A percentile compares a stretch with the other conserved stretches of the same genome.
Conservation (phyloP, 1,139 yeast genomes). For the Yamadazyma buinensis region DNA sequence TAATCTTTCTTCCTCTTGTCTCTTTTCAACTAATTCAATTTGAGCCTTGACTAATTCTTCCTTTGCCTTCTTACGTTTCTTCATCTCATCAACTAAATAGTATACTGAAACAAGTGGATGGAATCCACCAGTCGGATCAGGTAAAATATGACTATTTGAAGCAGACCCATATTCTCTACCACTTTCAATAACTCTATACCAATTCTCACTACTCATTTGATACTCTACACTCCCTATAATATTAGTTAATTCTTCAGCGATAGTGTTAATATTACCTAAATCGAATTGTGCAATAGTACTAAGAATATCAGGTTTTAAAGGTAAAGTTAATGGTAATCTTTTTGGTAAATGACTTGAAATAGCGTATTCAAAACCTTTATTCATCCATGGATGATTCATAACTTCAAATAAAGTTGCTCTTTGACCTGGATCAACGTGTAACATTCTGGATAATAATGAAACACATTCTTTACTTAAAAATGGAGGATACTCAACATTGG, state of each 20-base stretch:
- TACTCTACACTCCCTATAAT: conserved; percentile 69
- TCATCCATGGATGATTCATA: conserved; percentile 92
- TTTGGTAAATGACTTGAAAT: conserved; percentile 72
- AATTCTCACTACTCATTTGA: conserved; percentile 57
- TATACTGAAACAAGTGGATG: conserved; percentile 89
- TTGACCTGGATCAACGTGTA: conserved; percentile 80
- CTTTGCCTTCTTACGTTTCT: conserved; percentile 63
- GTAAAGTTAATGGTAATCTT: conserved; percentile 69
- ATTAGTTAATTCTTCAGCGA: conserved; percentile 53
- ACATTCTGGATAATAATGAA: conserved; percentile 81
- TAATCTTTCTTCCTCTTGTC: conserved; percentile 8
- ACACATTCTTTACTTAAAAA: conserved; percentile 79
- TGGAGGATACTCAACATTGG: conserved; percentile 87
- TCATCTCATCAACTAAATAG: conserved; percentile 80
- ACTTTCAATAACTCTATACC: conserved; percentile 50
- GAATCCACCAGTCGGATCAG: conserved; percentile 85
- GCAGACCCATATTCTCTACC: conserved; percentile 43
- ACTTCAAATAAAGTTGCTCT: conserved; percentile 82
- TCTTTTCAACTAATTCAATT: conserved; percentile 21
- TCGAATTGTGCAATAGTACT: conserved; percentile 77
- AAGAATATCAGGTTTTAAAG: conserved; percentile 68
- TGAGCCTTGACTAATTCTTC: conserved; percentile 37
- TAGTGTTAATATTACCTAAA: conserved; percentile 64
- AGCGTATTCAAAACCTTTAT: conserved; percentile 75
- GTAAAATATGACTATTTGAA: conserved; percentile 37